These are phyloP conservation scores for Aspergillus ruber DNA, from an alignment of 2,329 filamentous ascomycete species.

Conservation along the genomic window DNA sequence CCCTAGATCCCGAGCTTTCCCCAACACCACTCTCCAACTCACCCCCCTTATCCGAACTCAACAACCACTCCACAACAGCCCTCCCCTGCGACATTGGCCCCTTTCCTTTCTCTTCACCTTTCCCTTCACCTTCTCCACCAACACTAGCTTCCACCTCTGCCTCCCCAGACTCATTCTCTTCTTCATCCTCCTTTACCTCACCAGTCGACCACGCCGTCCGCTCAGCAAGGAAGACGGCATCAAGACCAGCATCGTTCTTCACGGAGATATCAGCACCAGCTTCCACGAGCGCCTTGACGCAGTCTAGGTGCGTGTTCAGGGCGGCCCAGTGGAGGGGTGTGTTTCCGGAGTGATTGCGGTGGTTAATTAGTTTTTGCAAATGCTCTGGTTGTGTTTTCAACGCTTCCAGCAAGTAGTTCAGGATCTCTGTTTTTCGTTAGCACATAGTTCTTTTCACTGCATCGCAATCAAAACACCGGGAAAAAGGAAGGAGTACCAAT, in stretches of 20 bases:
- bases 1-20: constrained; percentile 14
- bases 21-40: constrained; percentile 27
- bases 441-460: too few species aligned
- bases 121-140: constrained; percentile 10
- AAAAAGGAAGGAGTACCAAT: too few species aligned
- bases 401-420: constrained; percentile 42
- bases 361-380: constrained; percentile 32
- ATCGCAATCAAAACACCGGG: too few species aligned
- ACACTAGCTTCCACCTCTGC: constrained; percentile 15
- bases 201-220: constrained; percentile 62
- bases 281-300: constrained; percentile 70
- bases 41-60: constrained; percentile 31
- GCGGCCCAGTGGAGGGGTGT: constrained; percentile 92
- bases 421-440: constrained; percentile 34
- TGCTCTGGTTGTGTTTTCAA: constrained; percentile 23
- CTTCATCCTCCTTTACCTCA: constrained; percentile 15
- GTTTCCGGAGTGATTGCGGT: constrained; percentile 75
- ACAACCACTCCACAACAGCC: constrained; percentile 38
- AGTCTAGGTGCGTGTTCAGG: constrained; percentile 75
- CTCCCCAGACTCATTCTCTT: constrained; percentile 16
- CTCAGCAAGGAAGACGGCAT: constrained; percentile 68
- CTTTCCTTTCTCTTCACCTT: constrained; percentile 6
- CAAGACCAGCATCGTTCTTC: constrained; percentile 77
- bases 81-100: constrained; percentile 28
- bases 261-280: constrained; percentile 70